phyloP scores from a whole-genome alignment of 441 rosid species.

The Pelargonium cotyledonis region DNA sequence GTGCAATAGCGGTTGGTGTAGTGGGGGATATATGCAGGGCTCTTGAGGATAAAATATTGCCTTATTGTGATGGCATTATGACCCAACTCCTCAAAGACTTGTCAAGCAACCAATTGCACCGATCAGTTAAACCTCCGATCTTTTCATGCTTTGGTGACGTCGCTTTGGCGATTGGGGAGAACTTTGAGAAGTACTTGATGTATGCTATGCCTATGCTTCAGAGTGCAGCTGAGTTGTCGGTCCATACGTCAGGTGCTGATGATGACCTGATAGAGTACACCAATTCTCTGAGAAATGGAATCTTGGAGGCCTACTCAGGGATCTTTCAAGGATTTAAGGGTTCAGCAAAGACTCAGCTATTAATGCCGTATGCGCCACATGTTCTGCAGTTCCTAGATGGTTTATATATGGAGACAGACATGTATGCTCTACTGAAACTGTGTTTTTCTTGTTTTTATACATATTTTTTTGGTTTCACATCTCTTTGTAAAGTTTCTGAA shows the following conservation, averaged over 20 bases:
- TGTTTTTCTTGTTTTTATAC: not conserved
- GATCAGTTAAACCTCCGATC: slow-evolving; percentile 89
- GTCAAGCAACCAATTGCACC: slow-evolving; percentile 68
- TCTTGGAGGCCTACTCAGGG: slow-evolving; percentile 65
- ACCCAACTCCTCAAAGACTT: slow-evolving; percentile 63
- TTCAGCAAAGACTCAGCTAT: slow-evolving; percentile 57
- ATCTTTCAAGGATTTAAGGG: slow-evolving; percentile 71
- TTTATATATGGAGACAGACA: slow-evolving; percentile 65
- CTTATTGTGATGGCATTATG: slow-evolving; percentile 89
- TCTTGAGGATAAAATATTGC: slow-evolving; percentile 60
- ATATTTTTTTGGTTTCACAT: not conserved
- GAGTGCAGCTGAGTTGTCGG: slow-evolving; percentile 62
- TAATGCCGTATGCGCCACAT: slow-evolving; percentile 59
- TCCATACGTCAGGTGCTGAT: slow-evolving; percentile 47
- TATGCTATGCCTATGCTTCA: slow-evolving; percentile 74
- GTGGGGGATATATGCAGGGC: slow-evolving; percentile 94
- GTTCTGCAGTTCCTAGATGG: slow-evolving; percentile 65
- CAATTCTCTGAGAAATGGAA: slow-evolving; percentile 61
- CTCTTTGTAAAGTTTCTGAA: not conserved
- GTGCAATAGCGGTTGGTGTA: slow-evolving; percentile 85
- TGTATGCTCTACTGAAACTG: slow-evolving; percentile 33
- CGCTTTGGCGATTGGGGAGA: slow-evolving; percentile 82
- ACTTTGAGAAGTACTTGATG: slow-evolving; percentile 63
- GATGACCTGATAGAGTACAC: slow-evolving; percentile 67
- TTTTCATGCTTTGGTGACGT: slow-evolving; percentile 90